These are phyloP conservation scores for Globisporangium solare DNA, from an alignment of 352 stramenopile genomes.

Conservation along the genomic window DNA sequence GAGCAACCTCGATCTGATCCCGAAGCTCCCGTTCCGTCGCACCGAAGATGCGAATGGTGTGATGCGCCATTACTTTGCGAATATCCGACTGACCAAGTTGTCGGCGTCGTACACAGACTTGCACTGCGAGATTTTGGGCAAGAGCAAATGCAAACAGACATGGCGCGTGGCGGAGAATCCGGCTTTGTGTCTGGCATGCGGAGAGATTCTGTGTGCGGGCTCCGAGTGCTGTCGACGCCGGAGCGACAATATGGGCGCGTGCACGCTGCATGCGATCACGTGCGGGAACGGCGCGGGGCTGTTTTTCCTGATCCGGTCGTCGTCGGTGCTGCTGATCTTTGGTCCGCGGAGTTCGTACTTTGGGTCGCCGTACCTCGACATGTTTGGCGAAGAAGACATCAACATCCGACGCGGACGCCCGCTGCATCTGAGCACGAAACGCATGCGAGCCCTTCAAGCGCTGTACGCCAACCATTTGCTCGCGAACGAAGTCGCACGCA, in stretches of 20 bases:
- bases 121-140: conserved; percentile 62
- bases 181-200: conserved; percentile 75
- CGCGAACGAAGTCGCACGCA: conserved; percentile 75
- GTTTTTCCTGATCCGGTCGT: conserved; percentile 82
- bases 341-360: conserved; percentile 79
- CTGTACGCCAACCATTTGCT: conserved; percentile 79
- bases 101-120: conserved; percentile 74
- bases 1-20: conserved; percentile 47
- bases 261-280: conserved; percentile 66
- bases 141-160: conserved; percentile 72
- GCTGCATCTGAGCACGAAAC: conserved; percentile 68
- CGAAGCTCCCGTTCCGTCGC: conserved; percentile 47
- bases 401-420: conserved; percentile 72
- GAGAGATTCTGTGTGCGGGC: conserved; percentile 70
- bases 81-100: conserved; percentile 56
- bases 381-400: conserved; percentile 88
- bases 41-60: conserved; percentile 28
- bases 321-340: conserved; percentile 72
- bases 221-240: conserved; percentile 75
- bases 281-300: conserved; percentile 69
- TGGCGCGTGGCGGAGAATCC: conserved; percentile 73
- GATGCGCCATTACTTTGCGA: conserved; percentile 52
- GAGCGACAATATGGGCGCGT: conserved; percentile 67
- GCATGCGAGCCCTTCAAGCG: conserved; percentile 63
- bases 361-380: conserved; percentile 80